These are phyloP conservation scores for Ceratobasidium papillatum DNA, from an alignment of 1,284 basidiomycete genomes.

Conservation along the genomic window DNA sequence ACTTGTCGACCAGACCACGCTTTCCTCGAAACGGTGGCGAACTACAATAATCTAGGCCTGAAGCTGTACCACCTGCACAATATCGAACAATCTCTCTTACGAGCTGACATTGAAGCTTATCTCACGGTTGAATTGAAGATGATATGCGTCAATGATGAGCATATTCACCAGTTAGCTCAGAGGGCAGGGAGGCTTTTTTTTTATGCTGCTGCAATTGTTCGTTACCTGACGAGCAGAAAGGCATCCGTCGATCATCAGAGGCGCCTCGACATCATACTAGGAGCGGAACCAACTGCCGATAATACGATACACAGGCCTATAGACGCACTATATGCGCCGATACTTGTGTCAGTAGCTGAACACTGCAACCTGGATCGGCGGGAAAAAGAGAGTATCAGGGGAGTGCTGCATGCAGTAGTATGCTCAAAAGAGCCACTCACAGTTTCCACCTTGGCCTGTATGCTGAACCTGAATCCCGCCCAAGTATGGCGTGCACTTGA, in stretches of 20 bases:
- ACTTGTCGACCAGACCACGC: background rate
- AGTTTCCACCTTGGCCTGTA: background rate
- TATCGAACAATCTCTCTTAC: background rate
- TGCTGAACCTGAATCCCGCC: background rate
- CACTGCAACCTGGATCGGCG: background rate
- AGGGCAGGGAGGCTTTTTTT: background rate
- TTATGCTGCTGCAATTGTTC: background rate
- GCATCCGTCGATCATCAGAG: background rate
- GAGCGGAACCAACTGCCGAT: background rate
- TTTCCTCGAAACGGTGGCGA: too few relatives aligned
- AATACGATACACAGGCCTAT: background rate
- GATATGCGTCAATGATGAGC: background rate
- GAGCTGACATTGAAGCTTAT: background rate
- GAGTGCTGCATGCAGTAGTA: background rate
- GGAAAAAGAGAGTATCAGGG: background rate
- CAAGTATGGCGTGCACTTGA: background rate
- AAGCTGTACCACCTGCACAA: background rate
- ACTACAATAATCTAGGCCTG: too few relatives aligned
- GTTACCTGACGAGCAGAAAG: background rate
- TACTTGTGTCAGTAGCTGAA: background rate
- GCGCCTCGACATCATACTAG: background rate
- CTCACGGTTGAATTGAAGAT: background rate
- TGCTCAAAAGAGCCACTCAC: background rate
- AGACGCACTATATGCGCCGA: slow-evolving; percentile 1
- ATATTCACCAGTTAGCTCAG: background rate